Conservation (phyloP, 306 rosid genomes). For the Inga oerstediana region DNA sequence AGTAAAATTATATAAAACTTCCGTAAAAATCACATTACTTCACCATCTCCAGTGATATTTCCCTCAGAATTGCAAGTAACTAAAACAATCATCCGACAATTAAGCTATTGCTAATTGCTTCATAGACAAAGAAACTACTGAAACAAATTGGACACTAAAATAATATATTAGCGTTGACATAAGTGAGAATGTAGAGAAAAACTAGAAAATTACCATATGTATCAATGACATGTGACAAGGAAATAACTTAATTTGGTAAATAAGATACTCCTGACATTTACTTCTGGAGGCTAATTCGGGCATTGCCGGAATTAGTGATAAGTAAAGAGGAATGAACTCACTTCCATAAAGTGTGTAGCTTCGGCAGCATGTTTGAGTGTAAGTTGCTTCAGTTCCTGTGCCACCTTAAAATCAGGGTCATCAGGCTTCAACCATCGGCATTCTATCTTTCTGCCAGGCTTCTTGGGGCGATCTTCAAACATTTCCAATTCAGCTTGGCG, state of each 20-base stretch:
- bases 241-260: constrained; percentile 12
- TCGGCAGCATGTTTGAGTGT: constrained; percentile 56
- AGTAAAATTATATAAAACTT: too few relatives aligned
- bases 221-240: neutral
- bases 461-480: constrained; percentile 72
- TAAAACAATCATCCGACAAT: neutral
- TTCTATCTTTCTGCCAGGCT: constrained; percentile 54
- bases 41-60: neutral
- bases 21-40: neutral
- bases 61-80: neutral
- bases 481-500: constrained; percentile 54
- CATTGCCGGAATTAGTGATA: neutral
- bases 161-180: neutral
- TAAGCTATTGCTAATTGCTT: neutral
- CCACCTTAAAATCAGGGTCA: constrained; percentile 72
- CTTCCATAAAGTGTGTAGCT: constrained; percentile 53
- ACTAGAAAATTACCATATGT: neutral
- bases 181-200: neutral
- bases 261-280: constrained; percentile 6
- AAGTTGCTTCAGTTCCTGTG: constrained; percentile 55
- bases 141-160: neutral
- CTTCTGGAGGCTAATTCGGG: constrained; percentile 1
- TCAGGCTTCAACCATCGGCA: constrained; percentile 60
- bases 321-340: constrained; percentile 26
- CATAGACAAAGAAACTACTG: neutral